These are phyloP conservation scores for Rubroboletus pulcherrimus DNA, from an alignment of 768 basidiomycete species.

Conservation along the genomic window DNA sequence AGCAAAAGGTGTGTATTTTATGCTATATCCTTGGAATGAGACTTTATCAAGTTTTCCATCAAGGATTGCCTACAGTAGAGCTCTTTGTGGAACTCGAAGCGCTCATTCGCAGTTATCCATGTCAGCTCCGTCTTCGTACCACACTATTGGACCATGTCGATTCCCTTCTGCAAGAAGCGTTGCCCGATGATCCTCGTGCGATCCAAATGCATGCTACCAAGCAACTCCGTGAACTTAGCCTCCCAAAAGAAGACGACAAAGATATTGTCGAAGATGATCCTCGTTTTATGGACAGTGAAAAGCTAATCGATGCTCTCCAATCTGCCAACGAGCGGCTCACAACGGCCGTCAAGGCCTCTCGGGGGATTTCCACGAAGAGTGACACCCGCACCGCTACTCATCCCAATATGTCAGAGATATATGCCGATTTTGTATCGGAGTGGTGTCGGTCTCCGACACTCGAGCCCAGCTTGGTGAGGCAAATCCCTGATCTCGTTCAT, in stretches of 20 bases:
- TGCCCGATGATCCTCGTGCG: slow-evolving; percentile 38
- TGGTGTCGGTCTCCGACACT: slow-evolving; percentile 40
- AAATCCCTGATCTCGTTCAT: not conserved
- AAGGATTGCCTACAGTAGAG: slow-evolving; percentile 39
- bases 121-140: slow-evolving; percentile 36
- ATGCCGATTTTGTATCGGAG: slow-evolving; percentile 43
- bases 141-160: slow-evolving; percentile 44
- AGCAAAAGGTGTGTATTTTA: slow-evolving; percentile 52
- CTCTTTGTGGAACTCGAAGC: slow-evolving; percentile 42
- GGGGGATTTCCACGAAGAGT: slow-evolving; percentile 4
- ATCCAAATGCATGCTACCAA: slow-evolving; percentile 40
- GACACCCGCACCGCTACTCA: slow-evolving; percentile 17
- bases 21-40: slow-evolving; percentile 12
- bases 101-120: slow-evolving; percentile 43
- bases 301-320: slow-evolving; percentile 28
- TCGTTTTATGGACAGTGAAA: slow-evolving; percentile 15
- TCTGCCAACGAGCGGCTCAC: slow-evolving; percentile 29
- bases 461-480: slow-evolving; percentile 31
- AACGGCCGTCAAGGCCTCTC: slow-evolving; percentile 29
- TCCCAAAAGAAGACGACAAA: slow-evolving; percentile 19
- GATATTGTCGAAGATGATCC: slow-evolving; percentile 6
- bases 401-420: slow-evolving; percentile 34
- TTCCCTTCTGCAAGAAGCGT: slow-evolving; percentile 34
- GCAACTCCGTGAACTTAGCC: slow-evolving; percentile 28
- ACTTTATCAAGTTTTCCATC: slow-evolving; percentile 9